A percentile compares a stretch with the other conserved stretches of the same genome.
These are phyloP conservation scores for Colletotrichum eremochloae DNA, from an alignment of 2,329 filamentous ascomycete genomes.

Conservation along the genomic window DNA sequence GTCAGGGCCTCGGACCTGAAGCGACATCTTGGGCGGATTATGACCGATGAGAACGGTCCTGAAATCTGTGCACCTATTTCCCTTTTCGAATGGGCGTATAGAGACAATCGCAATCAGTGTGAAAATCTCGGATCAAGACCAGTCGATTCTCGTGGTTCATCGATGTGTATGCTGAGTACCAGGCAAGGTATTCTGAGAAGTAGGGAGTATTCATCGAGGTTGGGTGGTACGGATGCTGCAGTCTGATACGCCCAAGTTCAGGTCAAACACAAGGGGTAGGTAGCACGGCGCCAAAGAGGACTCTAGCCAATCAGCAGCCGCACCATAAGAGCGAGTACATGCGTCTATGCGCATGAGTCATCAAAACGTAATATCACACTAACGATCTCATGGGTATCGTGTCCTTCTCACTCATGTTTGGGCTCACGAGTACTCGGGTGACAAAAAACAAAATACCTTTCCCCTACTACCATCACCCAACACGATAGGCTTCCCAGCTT, in stretches of 20 bases:
- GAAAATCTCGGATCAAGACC: background rate
- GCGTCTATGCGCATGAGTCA: background rate
- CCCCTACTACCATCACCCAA: too few species aligned
- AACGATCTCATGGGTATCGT: background rate
- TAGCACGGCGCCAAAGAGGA: constrained; percentile 14
- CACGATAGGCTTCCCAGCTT: too few species aligned
- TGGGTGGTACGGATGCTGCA: constrained; percentile 14
- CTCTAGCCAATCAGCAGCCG: constrained; percentile 23
- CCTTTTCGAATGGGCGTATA: background rate
- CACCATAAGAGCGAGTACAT: background rate
- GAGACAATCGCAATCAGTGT: background rate
- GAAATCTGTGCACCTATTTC: background rate
- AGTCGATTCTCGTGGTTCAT: background rate
- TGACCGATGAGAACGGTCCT: constrained; percentile 10
- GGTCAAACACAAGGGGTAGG: constrained; percentile 39
- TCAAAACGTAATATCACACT: constrained; percentile 1
- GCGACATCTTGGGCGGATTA: constrained; percentile 51
- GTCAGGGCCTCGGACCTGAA: constrained; percentile 58
- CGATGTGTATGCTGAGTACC: background rate
- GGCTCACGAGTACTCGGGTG: background rate
- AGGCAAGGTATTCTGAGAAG: constrained; percentile 12
- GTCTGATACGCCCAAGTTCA: constrained; percentile 39
- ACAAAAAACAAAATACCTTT: too few species aligned
- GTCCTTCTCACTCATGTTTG: background rate
- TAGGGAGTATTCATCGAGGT: constrained; percentile 22